Evolutionary conservation across 352 stramenopile genomes (phyloP).

Genomic region (Pythium oligandrum): DNA sequence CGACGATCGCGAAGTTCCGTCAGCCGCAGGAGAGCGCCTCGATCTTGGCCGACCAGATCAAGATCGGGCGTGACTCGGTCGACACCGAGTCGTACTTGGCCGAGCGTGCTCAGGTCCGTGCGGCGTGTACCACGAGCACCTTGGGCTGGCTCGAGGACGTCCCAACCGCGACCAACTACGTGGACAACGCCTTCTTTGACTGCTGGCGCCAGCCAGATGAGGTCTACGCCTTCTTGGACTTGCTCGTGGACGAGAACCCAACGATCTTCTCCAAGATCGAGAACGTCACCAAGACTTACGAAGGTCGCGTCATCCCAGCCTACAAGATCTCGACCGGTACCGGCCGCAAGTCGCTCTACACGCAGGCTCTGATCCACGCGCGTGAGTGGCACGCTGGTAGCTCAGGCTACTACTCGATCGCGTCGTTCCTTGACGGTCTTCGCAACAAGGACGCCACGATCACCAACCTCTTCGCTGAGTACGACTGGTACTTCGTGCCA

Average conservation of each 20-base stretch:
- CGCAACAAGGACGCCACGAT: constrained; percentile 10
- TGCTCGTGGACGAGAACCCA: constrained; percentile 17
- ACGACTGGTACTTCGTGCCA: constrained; percentile 25
- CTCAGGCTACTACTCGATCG: constrained; percentile 11
- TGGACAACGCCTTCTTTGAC: constrained; percentile 21
- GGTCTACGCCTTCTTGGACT: constrained; percentile 15
- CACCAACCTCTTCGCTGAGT: constrained; percentile 17
- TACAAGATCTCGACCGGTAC: constrained; percentile 21
- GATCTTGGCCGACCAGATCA: neutral
- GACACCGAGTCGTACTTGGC: constrained; percentile 5
- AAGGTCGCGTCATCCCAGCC: constrained; percentile 10
- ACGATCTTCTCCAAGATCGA: constrained; percentile 16
- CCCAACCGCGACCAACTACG: constrained; percentile 9
- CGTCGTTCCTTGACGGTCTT: constrained; percentile 15
- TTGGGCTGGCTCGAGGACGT: constrained; percentile 6
- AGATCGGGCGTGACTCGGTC: constrained; percentile 3
- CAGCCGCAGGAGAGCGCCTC: constrained; percentile 3
- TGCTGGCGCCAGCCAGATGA: constrained; percentile 21
- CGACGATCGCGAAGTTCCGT: constrained; percentile 12
- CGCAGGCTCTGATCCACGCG: constrained; percentile 19
- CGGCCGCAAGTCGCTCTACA: constrained; percentile 16
- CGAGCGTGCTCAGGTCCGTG: constrained; percentile 2
- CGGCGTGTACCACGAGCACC: constrained; percentile 6
- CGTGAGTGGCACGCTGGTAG: constrained; percentile 20
- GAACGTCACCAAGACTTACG: constrained; percentile 12